Conservation (phyloP, 371 early-diverging fungal species). For the Polyrhizophydium stewartii region DNA sequence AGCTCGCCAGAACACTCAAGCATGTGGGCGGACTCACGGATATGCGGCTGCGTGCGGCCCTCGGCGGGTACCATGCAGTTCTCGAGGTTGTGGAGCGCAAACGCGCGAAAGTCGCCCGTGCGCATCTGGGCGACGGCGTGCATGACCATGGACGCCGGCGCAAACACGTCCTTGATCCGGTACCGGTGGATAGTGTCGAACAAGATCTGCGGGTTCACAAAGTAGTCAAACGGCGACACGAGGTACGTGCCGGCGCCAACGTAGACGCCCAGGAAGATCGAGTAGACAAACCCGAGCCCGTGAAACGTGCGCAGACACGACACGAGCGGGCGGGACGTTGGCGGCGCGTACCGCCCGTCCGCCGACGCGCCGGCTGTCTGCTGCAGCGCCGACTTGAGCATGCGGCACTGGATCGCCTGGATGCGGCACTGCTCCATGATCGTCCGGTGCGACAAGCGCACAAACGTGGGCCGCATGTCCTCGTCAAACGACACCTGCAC, state of each 20-base stretch:
- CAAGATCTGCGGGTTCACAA: constrained; percentile 53
- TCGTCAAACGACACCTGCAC: constrained; percentile 50
- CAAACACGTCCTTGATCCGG: constrained; percentile 67
- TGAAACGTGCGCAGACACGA: constrained; percentile 63
- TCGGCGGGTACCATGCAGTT: constrained; percentile 69
- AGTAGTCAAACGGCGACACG: constrained; percentile 51
- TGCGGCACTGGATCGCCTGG: constrained; percentile 74
- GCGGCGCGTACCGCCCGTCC: not conserved
- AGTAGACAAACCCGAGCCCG: constrained; percentile 72
- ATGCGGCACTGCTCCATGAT: constrained; percentile 71
- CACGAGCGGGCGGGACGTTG: constrained; percentile 58
- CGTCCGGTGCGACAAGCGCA: constrained; percentile 58
- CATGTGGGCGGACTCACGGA: constrained; percentile 41
- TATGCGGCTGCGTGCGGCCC: constrained; percentile 55
- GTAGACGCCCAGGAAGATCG: constrained; percentile 69
- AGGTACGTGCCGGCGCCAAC: constrained; percentile 58
- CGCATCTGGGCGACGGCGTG: constrained; percentile 62
- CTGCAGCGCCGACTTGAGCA: constrained; percentile 30
- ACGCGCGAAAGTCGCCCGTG: constrained; percentile 27
- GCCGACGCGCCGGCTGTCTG: not conserved
- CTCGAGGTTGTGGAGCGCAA: constrained; percentile 58
- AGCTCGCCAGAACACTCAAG: not conserved
- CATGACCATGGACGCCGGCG: constrained; percentile 69
- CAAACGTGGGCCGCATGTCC: constrained; percentile 55
- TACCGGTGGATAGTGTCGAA: constrained; percentile 62